Base-by-base conservation (phyloP, 805 yeast genomes). In the Kluyveromyces aestuarii region DNA sequence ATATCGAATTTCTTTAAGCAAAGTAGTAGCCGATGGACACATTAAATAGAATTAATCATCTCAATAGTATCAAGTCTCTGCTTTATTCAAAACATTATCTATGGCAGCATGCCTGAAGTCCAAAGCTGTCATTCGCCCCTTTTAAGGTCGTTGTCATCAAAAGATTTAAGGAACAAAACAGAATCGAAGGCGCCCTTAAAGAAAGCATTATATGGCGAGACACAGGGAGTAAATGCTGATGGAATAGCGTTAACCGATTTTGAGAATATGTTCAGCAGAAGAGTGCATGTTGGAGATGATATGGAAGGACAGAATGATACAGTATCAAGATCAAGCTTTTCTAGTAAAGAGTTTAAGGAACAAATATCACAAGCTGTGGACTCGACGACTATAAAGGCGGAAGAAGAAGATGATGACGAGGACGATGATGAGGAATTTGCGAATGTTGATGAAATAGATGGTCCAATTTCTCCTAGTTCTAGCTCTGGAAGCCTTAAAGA, bases 391-490 rank as follows among this genome's bases (percentile, higher is more conserved):
- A 50, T 46, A n/a, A 50, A 41, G n/a, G 48, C 47, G 5, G 50
- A 49, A 3, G 57, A 51, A 17, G 55, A 52, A 36, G 59, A 50
- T 13, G 55, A 50, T 27, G 61, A 59, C 30, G 62, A 59, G n/a
- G 61, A 57, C 14, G 64, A 59, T 14, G 59, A 56, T 39, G 59
- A 63, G 25, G 63, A 59, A 0, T 66, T 65, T 50, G 58, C 63
- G 2, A 65, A 66, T 51, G 69, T 66, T 1, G 70, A 66, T 48
- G 70, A 66, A 48, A 61, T 66, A 5, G 70, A 66, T 46, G 68
- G 68, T 1, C 68, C 66, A 2, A 59, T 64, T 14, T 54, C 61
- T 1, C 59, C 59, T 25, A 46, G 50, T 8, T 44, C 49, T 11
- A 52, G 52, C 33, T 16, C 42, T 27, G 49, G 50, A 10, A 48